These are phyloP conservation scores for Penicillium hesseltinei DNA, from an alignment of 2,329 filamentous ascomycete species.

Conservation along the genomic window DNA sequence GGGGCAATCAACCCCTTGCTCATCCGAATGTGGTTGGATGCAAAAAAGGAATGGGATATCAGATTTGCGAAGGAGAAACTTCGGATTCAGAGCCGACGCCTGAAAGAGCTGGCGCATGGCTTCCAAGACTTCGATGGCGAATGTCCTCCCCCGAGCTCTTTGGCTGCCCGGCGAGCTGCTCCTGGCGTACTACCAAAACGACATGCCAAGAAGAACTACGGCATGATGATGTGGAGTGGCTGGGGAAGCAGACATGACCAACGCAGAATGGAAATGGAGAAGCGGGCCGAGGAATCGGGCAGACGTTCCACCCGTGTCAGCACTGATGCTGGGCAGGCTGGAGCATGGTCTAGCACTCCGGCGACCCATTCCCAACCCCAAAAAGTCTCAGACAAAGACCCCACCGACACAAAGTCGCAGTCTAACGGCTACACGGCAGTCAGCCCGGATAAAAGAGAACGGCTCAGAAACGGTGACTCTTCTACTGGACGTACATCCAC, in stretches of 20 bases:
- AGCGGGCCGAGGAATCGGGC: conserved; percentile 20
- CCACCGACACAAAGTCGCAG: neutral
- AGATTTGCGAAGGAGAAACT: conserved; percentile 69
- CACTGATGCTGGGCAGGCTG: conserved; percentile 29
- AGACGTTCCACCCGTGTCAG: conserved; percentile 25
- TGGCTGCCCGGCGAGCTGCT: conserved; percentile 64
- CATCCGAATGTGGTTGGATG: conserved; percentile 77
- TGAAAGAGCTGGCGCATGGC: conserved; percentile 69
- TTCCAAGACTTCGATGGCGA: conserved; percentile 74
- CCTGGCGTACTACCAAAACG: conserved; percentile 31
- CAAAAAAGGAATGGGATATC: conserved; percentile 69
- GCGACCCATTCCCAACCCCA: conserved; percentile 1
- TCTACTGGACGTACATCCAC: neutral
- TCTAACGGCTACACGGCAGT: conserved; percentile 1
- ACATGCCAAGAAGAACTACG: conserved; percentile 60
- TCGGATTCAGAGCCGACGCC: conserved; percentile 69
- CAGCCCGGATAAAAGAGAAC: conserved; percentile 14
- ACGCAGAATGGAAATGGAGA: conserved; percentile 55
- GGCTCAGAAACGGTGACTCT: neutral
- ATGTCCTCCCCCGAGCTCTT: conserved; percentile 75
- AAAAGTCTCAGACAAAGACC: neutral
- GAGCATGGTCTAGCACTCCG: conserved; percentile 23
- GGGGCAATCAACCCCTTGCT: conserved; percentile 78
- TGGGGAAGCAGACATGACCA: conserved; percentile 92
- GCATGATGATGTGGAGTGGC: conserved; percentile 76